Percentiles rank a stretch among this genome's conserved stretches.
These are phyloP conservation scores for Aspergillus fischeri DNA, from an alignment of 2,329 filamentous ascomycete genomes.

Conservation along the genomic window DNA sequence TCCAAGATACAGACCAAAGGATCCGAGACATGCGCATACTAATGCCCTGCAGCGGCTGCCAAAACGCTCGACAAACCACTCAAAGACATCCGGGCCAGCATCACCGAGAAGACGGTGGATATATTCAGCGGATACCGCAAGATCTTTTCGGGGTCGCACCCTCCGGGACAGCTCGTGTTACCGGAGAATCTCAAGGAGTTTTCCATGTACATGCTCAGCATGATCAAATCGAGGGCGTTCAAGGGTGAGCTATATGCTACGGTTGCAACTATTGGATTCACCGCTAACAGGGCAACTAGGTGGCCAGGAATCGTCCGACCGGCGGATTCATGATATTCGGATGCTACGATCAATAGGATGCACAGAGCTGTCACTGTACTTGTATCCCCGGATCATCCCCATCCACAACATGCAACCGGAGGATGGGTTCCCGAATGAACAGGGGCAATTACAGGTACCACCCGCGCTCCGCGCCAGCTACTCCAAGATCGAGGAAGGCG, in stretches of 20 bases:
- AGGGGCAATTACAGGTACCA: conserved; percentile 82
- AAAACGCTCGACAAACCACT: conserved; percentile 72
- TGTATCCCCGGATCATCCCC: conserved; percentile 91
- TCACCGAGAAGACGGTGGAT: conserved; percentile 91
- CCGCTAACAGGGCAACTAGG: conserved; percentile 42
- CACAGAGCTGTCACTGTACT: conserved; percentile 80
- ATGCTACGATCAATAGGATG: conserved; percentile 85
- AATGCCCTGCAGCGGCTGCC: conserved; percentile 59
- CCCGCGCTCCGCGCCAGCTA: conserved; percentile 77
- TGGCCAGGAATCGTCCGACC: conserved; percentile 83
- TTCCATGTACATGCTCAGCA: conserved; percentile 87
- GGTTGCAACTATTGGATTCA: conserved; percentile 3
- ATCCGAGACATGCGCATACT: conserved; percentile 12
- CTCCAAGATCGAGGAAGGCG: conserved; percentile 82
- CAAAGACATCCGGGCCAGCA: conserved; percentile 76
- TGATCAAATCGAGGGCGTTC: conserved; percentile 87
- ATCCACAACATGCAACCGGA: conserved; percentile 82
- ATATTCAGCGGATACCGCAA: conserved; percentile 89
- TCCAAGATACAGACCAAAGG: not conserved
- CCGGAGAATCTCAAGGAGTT: conserved; percentile 96
- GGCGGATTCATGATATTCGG: conserved; percentile 84
- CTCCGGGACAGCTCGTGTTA: conserved; percentile 87
- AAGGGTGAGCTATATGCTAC: conserved; percentile 52
- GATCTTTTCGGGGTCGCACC: conserved; percentile 80
- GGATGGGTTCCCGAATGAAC: conserved; percentile 91